Conservation (phyloP, 2,329 filamentous ascomycete genomes). For the Teratosphaeria gauchensis region DNA sequence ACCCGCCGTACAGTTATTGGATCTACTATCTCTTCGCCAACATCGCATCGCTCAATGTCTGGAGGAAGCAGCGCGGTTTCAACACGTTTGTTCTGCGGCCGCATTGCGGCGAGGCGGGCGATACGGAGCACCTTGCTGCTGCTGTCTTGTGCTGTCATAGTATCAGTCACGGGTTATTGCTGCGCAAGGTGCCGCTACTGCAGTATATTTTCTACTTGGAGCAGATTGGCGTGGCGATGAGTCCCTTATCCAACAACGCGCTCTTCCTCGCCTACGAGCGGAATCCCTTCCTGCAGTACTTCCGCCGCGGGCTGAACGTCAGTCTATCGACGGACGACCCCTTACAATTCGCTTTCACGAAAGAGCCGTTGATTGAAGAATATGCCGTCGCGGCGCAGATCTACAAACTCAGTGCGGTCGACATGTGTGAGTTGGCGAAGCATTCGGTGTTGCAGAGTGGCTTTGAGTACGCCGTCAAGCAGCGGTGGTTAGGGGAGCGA, state of each 20-base stretch:
- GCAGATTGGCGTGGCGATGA: constrained; percentile 98
- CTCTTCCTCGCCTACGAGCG: constrained; percentile 93
- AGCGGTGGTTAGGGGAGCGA: constrained; percentile 77
- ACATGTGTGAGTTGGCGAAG: constrained; percentile 97
- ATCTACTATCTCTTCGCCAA: constrained; percentile 96
- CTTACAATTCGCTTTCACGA: constrained; percentile 95
- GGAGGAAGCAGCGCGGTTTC: constrained; percentile 83
- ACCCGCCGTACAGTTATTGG: constrained; percentile 98
- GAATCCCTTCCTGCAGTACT: constrained; percentile 93
- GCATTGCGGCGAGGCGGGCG: constrained; percentile 92
- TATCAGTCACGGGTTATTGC: constrained; percentile 85
- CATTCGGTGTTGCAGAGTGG: constrained; percentile 93
- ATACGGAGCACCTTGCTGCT: constrained; percentile 90
- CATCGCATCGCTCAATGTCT: constrained; percentile 82
- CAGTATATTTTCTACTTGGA: constrained; percentile 98
- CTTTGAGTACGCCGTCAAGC: constrained; percentile 80
- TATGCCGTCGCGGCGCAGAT: constrained; percentile 97
- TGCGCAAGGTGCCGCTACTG: constrained; percentile 86
- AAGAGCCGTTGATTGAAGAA: constrained; percentile 94
- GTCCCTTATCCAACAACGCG: constrained; percentile 95
- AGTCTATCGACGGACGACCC: constrained; percentile 95
- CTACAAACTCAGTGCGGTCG: constrained; percentile 90
- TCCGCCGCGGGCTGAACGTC: constrained; percentile 87
- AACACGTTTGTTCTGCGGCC: constrained; percentile 90
- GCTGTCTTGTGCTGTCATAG: constrained; percentile 89